Base-by-base conservation (phyloP, 2,329 filamentous ascomycete species). In the Fusarium nurragi region DNA sequence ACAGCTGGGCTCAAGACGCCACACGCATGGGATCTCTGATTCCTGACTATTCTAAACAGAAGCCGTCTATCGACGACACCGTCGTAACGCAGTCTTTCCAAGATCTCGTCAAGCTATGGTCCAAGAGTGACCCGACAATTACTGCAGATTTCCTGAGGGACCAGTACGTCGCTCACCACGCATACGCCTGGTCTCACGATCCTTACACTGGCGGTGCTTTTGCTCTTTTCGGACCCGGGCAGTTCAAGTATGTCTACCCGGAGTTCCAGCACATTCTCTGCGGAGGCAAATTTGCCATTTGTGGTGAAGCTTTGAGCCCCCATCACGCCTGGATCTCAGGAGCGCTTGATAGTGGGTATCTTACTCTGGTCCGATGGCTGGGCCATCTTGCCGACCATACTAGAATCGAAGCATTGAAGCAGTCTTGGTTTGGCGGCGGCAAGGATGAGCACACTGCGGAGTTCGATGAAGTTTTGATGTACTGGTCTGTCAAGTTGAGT, bases 271-370 rank as follows among this genome's bases (percentile, higher is more conserved):
- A 60, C 7, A 67, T 71, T 0, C 56, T 69, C 13, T 73, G 72
- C 1, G 59, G 72, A 2, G 66, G 73, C 1, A 71, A 72, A 6
- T 67, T 79, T 2, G 61, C 74, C 18, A 70, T 80, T 10, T 69
- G 72, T 6, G 79, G 79, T 11, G 79, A 80, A 55, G 77, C 77
- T 0, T 47, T 73, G 0, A 76, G 74, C 11, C 65, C 70, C 0
- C 73, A 80, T 19, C 79, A 80, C 25, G 78, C 75, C 0, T 81
- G 79, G 79, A 74, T 80, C 10, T 71, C 73, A 0, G 77, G 78
- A 1, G 70, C 77, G 0, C 57, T 80, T 0, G 76, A 80, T 30
- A 78, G 76, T 21, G 75, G 72, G 4, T 72, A 72, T 22, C 26
- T 30, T 0, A 49, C 45, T 3, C 9, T 67, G 26, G 11, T 53